Conservation (phyloP, 768 basidiomycete species). For the Amanita pallidorosea region DNA sequence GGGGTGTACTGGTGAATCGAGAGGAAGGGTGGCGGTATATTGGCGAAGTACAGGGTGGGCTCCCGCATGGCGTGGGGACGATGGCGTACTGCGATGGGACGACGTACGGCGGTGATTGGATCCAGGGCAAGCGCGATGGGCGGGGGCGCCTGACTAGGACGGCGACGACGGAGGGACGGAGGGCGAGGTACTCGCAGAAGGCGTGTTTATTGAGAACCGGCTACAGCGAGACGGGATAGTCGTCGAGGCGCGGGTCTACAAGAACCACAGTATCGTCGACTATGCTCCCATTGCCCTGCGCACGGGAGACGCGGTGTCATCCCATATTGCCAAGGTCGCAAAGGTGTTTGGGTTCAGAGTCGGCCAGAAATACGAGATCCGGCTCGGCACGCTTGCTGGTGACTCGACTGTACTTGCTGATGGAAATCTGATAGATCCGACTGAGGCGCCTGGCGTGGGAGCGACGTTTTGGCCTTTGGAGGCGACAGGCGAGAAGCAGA, state of each 20-base stretch:
- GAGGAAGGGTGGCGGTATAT: conserved; percentile 2
- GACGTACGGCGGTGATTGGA: neutral
- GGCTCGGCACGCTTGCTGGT: neutral
- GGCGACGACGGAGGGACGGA: neutral
- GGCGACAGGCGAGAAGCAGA: neutral
- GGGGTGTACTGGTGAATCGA: neutral
- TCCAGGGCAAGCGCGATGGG: neutral
- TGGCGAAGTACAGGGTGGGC: neutral
- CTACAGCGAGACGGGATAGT: neutral
- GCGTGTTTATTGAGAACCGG: conserved; percentile 1
- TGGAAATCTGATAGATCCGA: neutral
- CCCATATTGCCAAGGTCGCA: neutral
- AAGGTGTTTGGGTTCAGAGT: neutral
- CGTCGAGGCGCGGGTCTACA: neutral
- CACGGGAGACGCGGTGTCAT: neutral
- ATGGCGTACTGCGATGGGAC: neutral
- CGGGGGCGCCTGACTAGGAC: neutral
- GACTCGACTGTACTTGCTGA: neutral
- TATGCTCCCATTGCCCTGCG: neutral
- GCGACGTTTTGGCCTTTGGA: neutral
- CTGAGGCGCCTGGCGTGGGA: neutral
- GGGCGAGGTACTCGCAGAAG: neutral
- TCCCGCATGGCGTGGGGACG: neutral
- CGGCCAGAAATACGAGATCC: neutral
- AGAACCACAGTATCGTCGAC: neutral